Percentiles rank a stretch among this genome's conserved stretches.
phyloP scores from a whole-genome alignment of 768 basidiomycete species.

The Tephrocybe sp. region DNA sequence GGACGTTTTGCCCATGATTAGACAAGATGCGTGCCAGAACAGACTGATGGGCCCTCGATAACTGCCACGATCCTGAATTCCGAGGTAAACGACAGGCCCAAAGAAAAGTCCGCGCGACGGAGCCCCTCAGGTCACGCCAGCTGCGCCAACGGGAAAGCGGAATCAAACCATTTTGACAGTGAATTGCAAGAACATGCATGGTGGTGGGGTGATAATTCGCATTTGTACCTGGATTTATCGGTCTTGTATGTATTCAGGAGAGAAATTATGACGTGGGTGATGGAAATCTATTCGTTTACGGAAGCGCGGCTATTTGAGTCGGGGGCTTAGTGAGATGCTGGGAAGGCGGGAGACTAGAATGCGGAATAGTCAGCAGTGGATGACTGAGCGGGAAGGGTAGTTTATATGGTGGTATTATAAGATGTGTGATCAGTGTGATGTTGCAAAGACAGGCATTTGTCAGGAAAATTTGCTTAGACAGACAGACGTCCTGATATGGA shows the following conservation, averaged over 20 bases:
- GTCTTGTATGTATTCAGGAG: constrained; percentile 5
- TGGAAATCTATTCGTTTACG: too few relatives aligned
- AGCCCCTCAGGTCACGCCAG: too few relatives aligned
- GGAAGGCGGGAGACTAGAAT: background rate
- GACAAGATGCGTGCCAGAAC: background rate
- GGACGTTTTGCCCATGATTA: background rate
- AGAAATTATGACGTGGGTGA: constrained; percentile 7
- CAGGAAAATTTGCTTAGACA: constrained; percentile 5
- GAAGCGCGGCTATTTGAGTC: background rate
- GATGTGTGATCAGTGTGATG: constrained; percentile 5
- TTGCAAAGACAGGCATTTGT: constrained; percentile 11
- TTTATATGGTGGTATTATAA: background rate
- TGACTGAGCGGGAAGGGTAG: constrained; percentile 6
- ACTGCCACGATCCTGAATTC: constrained; percentile 9
- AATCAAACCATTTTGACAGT: constrained; percentile 7
- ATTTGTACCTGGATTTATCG: constrained; percentile 8
- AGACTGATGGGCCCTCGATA: constrained; percentile 1
- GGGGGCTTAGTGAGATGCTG: background rate
- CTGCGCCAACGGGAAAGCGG: too few relatives aligned
- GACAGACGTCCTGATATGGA: constrained; percentile 15
- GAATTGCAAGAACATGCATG: constrained; percentile 6
- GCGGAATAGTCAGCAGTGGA: constrained; percentile 8
- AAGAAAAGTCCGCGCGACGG: constrained; percentile 7
- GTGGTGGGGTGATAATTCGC: background rate
- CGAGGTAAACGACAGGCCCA: constrained; percentile 8